These are phyloP conservation scores for Eucalyptus leucophloia DNA, from an alignment of 345 rosid species.

Conservation along the genomic window DNA sequence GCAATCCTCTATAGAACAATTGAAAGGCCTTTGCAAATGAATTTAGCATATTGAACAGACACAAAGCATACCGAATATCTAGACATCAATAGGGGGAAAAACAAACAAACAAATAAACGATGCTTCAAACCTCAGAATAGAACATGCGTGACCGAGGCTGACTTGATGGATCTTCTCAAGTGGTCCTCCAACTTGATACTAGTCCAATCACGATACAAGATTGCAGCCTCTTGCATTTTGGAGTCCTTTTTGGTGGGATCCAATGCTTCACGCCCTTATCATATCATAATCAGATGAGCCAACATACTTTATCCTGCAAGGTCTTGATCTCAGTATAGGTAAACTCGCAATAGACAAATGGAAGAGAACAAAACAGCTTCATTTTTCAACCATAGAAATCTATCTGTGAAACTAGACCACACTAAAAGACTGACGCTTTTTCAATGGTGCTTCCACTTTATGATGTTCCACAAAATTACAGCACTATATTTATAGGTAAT, in stretches of 20 bases:
- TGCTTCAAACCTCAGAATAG: constrained; percentile 24
- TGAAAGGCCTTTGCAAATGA: constrained; percentile 52
- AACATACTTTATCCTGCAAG: neutral
- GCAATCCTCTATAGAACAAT: constrained; percentile 62
- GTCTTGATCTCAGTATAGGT: neutral
- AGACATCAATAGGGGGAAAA: too few relatives aligned
- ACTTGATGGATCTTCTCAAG: constrained; percentile 98
- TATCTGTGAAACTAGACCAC: neutral
- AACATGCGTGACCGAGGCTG: constrained; percentile 73
- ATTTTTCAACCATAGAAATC: neutral
- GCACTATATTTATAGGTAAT: too few relatives aligned
- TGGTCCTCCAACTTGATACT: constrained; percentile 99
- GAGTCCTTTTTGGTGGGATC: constrained; percentile 91
- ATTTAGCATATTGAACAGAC: neutral
- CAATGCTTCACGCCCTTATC: constrained; percentile 84
- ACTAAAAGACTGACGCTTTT: neutral
- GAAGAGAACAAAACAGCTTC: neutral
- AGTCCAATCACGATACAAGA: constrained; percentile 49
- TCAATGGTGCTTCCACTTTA: neutral
- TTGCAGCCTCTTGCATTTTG: constrained; percentile 89
- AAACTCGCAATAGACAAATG: neutral
- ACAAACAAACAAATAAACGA: neutral
- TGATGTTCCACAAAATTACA: too few relatives aligned
- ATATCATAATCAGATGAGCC: neutral
- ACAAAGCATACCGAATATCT: neutral